phyloP scores from a whole-genome alignment of 345 rosid genomes.

The Boechera stricta region DNA sequence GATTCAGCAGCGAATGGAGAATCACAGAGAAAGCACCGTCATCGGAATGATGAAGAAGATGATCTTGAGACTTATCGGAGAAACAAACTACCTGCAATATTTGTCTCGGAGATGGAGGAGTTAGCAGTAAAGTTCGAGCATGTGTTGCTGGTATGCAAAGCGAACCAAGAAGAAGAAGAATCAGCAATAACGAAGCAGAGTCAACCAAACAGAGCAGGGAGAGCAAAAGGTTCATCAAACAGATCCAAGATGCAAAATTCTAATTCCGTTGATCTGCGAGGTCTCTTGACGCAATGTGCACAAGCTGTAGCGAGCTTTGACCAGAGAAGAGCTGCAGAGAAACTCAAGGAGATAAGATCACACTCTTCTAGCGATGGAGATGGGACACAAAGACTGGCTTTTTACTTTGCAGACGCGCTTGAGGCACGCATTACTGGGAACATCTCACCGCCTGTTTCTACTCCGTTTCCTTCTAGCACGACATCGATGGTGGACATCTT shows the following conservation, averaged over 20 bases:
- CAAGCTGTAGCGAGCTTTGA: slow-evolving; percentile 77
- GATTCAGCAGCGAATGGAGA: slow-evolving; percentile 45
- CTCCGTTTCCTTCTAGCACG: slow-evolving; percentile 47
- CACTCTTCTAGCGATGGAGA: slow-evolving; percentile 72
- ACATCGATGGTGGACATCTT: slow-evolving; percentile 66
- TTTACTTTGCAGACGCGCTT: slow-evolving; percentile 77
- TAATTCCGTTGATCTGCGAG: slow-evolving; percentile 67
- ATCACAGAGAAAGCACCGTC: slow-evolving; percentile 58
- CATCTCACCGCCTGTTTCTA: slow-evolving; percentile 46
- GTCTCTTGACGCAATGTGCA: slow-evolving; percentile 71
- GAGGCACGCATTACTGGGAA: slow-evolving; percentile 73
- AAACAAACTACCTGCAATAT: slow-evolving; percentile 65
- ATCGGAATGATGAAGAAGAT: slow-evolving; percentile 55
- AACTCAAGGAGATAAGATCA: slow-evolving; percentile 75
- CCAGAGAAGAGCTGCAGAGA: slow-evolving; percentile 67
- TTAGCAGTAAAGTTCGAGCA: slow-evolving; percentile 69
- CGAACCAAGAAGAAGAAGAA: slow-evolving; percentile 26
- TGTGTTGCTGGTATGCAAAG: slow-evolving; percentile 52
- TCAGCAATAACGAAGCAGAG: slow-evolving; percentile 39
- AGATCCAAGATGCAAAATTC: slow-evolving; percentile 44
- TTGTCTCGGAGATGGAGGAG: slow-evolving; percentile 56
- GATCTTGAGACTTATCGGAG: slow-evolving; percentile 61
- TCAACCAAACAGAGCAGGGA: slow-evolving; percentile 43
- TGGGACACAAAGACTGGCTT: slow-evolving; percentile 79
- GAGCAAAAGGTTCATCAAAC: slow-evolving; percentile 52